Conservation (phyloP, 257 asterid species). For the Cinchona pubescens region DNA sequence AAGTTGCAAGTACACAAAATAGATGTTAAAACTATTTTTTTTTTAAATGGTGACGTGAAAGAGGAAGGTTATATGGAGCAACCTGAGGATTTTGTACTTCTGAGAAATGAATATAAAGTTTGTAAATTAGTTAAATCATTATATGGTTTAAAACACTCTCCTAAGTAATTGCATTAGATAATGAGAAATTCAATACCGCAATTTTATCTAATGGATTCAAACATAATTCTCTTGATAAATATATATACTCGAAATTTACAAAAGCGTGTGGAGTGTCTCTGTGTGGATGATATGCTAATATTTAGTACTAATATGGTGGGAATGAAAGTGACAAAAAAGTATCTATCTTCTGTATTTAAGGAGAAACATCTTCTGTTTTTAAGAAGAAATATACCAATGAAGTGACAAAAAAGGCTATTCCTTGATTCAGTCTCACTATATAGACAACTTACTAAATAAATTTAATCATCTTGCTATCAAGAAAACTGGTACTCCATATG, state of each 20-base stretch:
- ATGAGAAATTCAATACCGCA: not conserved
- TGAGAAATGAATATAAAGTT: not conserved
- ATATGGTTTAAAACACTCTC: not conserved
- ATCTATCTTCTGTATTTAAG: too few species aligned
- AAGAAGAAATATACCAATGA: not conserved
- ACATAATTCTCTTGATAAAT: not conserved
- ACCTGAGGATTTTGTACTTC: slow-evolving; percentile 1
- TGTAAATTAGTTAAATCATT: too few species aligned
- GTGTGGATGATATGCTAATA: too few species aligned
- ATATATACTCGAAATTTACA: not conserved
- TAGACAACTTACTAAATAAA: not conserved
- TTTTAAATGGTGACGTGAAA: not conserved
- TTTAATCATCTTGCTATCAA: not conserved
- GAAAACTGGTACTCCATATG: not conserved
- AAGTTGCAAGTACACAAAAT: too few species aligned
- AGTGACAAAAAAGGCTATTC: not conserved
- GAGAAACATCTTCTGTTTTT: not conserved
- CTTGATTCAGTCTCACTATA: not conserved
- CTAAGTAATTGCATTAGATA: slow-evolving; percentile 1
- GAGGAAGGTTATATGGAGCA: not conserved
- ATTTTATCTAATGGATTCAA: not conserved
- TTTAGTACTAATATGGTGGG: not conserved
- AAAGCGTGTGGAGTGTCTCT: too few species aligned
- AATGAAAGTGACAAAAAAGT: not conserved
- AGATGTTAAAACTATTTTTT: not conserved